phyloP scores from a whole-genome alignment of 805 yeast species.

The Kodamaea fukazawae region DNA sequence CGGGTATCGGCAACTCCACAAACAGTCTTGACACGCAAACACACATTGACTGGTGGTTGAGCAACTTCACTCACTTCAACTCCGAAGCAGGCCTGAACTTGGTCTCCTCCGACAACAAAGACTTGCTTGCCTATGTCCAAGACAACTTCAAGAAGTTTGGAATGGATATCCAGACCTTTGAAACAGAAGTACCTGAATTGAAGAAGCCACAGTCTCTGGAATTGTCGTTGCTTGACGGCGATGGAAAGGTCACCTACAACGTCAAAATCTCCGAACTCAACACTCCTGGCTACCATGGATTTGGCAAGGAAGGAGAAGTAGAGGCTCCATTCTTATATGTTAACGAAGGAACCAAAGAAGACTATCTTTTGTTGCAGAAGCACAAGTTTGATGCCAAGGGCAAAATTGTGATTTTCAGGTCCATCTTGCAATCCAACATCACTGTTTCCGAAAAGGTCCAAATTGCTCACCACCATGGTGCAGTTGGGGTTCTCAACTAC shows the following conservation, averaged over 20 bases:
- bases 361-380: constrained; percentile 21
- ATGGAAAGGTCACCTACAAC: constrained; percentile 22
- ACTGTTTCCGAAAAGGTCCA: constrained; percentile 23
- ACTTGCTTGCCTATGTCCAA: constrained; percentile 26
- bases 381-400: constrained; percentile 19
- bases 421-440: constrained; percentile 12
- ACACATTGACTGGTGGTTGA: constrained; percentile 25
- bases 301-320: constrained; percentile 26
- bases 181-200: constrained; percentile 16
- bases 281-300: constrained; percentile 32
- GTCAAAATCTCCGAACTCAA: constrained; percentile 25
- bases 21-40: constrained; percentile 23
- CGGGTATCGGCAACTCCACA: constrained; percentile 24
- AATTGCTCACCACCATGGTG: constrained; percentile 27
- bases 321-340: constrained; percentile 27
- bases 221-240: constrained; percentile 22
- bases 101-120: constrained; percentile 24
- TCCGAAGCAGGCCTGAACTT: constrained; percentile 19
- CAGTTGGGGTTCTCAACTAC: constrained; percentile 24
- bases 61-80: constrained; percentile 26
- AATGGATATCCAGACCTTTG: constrained; percentile 18
- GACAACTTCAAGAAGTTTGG: constrained; percentile 27
- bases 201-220: constrained; percentile 26
- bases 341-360: constrained; percentile 30
- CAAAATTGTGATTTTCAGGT: constrained; percentile 29